Conservation (phyloP, 2,329 filamentous ascomycete genomes). For the Lasiodiplodia theobromae region DNA sequence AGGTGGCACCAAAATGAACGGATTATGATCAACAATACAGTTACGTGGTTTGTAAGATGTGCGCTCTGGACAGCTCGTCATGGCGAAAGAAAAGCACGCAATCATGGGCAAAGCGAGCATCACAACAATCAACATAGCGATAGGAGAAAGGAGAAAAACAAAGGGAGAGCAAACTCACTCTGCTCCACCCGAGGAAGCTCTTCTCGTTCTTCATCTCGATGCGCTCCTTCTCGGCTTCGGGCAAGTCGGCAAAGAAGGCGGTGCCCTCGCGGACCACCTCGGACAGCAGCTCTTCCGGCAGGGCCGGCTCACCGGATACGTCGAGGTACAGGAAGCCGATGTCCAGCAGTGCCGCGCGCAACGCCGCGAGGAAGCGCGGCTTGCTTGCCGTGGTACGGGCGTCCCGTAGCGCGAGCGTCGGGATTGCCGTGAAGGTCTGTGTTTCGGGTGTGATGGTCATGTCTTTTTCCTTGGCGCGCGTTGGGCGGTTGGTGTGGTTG, state of each 20-base stretch:
- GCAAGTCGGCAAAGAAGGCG: constrained; percentile 74
- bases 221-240: constrained; percentile 74
- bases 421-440: constrained; percentile 71
- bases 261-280: constrained; percentile 72
- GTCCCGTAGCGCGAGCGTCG: constrained; percentile 76
- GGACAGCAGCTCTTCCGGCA: constrained; percentile 69
- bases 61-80: background rate
- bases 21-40: background rate
- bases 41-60: background rate
- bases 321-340: constrained; percentile 89
- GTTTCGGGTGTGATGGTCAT: background rate
- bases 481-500: background rate
- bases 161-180: constrained; percentile 40
- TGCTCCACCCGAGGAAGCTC: constrained; percentile 57
- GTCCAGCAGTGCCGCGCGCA: constrained; percentile 79
- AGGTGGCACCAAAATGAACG: background rate
- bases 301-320: constrained; percentile 67
- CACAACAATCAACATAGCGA: background rate
- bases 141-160: too few species aligned
- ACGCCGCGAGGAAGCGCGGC: constrained; percentile 71
- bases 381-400: constrained; percentile 73
- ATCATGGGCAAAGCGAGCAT: background rate
- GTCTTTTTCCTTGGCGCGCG: background rate
- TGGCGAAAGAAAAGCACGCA: constrained; percentile 10
- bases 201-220: constrained; percentile 60